These are phyloP conservation scores for Digitaria exilis DNA, from an alignment of 202 grass and related monocot genomes.

Conservation along the genomic window DNA sequence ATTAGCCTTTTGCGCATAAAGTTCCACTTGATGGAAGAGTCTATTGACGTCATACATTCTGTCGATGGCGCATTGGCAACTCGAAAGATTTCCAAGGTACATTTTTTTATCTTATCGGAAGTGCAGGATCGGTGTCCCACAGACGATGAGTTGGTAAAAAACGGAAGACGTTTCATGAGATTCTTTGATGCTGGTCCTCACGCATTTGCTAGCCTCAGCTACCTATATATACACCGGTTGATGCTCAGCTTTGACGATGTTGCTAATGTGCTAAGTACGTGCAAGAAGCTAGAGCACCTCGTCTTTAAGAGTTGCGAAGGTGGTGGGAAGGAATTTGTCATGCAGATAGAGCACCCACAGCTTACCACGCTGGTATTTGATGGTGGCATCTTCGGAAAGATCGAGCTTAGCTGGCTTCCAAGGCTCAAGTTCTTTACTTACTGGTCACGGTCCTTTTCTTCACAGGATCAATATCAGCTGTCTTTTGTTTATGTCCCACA, in stretches of 20 bases:
- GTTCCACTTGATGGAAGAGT: not conserved
- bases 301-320: not conserved
- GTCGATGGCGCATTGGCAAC: not conserved
- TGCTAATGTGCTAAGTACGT: not conserved
- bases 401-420: slow-evolving; percentile 1
- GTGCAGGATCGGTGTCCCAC: not conserved
- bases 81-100: too few relatives aligned
- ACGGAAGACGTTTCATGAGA: not conserved
- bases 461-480: not conserved
- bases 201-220: not conserved
- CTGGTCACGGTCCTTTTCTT: not conserved
- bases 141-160: not conserved
- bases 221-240: not conserved
- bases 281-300: not conserved
- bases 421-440: not conserved
- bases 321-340: not conserved
- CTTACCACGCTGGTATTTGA: not conserved
- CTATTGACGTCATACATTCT: not conserved
- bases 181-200: not conserved
- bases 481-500: not conserved
- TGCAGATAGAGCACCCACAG: not conserved
- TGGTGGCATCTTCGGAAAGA: not conserved
- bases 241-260: not conserved
- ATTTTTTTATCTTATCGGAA: not conserved
- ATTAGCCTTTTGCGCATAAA: not conserved